Percentiles rank a stretch among this genome's conserved stretches.
Conservation (phyloP, 2,329 filamentous ascomycete genomes). For the Monosporascus sp. region DNA sequence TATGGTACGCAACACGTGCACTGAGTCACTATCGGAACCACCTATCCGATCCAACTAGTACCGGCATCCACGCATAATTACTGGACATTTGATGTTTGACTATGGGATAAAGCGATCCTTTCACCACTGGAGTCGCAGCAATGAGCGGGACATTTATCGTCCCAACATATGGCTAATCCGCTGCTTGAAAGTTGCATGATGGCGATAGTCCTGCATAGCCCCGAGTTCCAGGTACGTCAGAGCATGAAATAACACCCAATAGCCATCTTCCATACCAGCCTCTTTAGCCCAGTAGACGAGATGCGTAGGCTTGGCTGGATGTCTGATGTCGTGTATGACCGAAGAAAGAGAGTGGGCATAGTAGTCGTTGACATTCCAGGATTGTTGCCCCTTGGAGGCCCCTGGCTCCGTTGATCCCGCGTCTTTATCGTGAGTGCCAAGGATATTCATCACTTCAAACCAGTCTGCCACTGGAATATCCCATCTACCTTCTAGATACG, state of each 20-base stretch:
- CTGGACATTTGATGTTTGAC: no score
- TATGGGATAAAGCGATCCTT: no score
- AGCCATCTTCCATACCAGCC: conserved; percentile 7
- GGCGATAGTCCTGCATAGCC: conserved; percentile 12
- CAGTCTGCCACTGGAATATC: conserved; percentile 12
- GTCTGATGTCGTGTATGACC: conserved; percentile 4
- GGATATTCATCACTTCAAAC: conserved; percentile 5
- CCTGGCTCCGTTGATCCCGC: neutral
- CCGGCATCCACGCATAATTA: no score
- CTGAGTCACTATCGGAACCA: no score
- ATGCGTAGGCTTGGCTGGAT: neutral
- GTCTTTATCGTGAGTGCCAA: conserved; percentile 1
- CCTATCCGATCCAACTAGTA: no score
- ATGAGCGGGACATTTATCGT: neutral
- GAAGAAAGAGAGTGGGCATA: conserved; percentile 18
- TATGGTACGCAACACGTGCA: no score
- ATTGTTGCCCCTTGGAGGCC: neutral
- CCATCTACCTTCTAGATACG: conserved; percentile 10
- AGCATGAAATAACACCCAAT: conserved; percentile 19
- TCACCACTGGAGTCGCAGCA: neutral
- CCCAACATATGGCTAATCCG: conserved; percentile 5
- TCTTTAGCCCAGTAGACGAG: conserved; percentile 16
- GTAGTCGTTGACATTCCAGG: conserved; percentile 10
- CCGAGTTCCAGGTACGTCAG: conserved; percentile 22
- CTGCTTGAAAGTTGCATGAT: conserved; percentile 4